Evolutionary conservation across 148 eudicot species (phyloP), one percentile per base, ranked within the genome.

Genomic region (Polygonum maritimum): DNA sequence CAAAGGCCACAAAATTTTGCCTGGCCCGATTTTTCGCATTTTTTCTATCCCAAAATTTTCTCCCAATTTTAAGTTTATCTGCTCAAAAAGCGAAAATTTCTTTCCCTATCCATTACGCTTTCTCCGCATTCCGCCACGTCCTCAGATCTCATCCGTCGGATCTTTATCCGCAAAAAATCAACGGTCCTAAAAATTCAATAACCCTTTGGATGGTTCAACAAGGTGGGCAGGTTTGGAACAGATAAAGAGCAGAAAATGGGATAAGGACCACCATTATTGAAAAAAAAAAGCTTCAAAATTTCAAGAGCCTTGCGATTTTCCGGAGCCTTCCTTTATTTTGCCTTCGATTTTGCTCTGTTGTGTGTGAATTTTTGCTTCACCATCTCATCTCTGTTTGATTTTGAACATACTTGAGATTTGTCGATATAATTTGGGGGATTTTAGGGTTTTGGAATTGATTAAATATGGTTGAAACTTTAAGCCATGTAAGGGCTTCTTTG

Each of bases 81-180:
- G 33, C 22, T 72, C 52, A 72, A 72, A 72, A 72, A 19, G 51
- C 75, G 45, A 31, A 7, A 26, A 41, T 40, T 11, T 12, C n/a
- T 19, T 70, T n/a, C 31, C 22, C 49, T 72, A 72, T 72, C 54
- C 52, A 72, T 72, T 41, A 72, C 54, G 75, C 54, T 36, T 44
- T 72, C 75, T 41, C 54, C 52, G 14, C 1, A 19, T 38, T 3
- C 21, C 71, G 41, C 45, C 71, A 67, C 71, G 71, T 67, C 16
- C 8, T 44, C 71, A 14, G 9, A 36, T 33, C 71, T 15, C 21
- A 15, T 35, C 71, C 71, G 71, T 67, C 7, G 2, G 71, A 67
- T 67, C 71, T 3, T 38, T 67, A 67, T 67, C 71, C 71, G 18
- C 19, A 11, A n/a, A 36, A 35, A 14, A 67, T 36, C 71, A 67